Base-by-base conservation (phyloP, 176 grass and related monocot genomes). In the Raddia guianensis region DNA sequence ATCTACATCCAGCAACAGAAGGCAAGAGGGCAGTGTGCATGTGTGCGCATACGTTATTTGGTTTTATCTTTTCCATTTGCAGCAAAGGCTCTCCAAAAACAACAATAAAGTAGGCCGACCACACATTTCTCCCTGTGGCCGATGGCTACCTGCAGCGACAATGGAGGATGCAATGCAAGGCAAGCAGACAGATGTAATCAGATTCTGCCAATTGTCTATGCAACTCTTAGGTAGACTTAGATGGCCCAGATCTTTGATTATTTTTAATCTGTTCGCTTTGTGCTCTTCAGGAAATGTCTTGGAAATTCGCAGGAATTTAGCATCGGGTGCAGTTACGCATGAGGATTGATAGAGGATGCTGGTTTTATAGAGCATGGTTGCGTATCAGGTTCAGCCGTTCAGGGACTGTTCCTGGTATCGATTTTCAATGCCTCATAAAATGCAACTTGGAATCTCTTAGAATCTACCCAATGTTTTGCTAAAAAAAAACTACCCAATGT, bases 11-110 rank as follows among this genome's bases (percentile, higher is more conserved):
- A 51, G 71, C 68, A 83, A 35, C 65, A 81, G 77, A 85, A 70
- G 58, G 58, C 5, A 45, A 82, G 78, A 21, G 52, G 77, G 77
- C 49, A 76, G 63, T 44, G 47, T 49, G 82, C 67, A 67, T 81
- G 72, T 71, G 77, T 68, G 37, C 16, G 65, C 54, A 63, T 3
- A 11, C 74, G 82, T 82, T 73, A 66, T 82, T 89, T 85, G 58
- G 82, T 77, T 89, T 77, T 77, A 85, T 89, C 43, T 86, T 86
- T 89, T 86, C 78, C 78, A 72, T 82, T 82, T 85, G 78, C 72
- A 77, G 83, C 82, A 89, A 86, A 85, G 78, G 33, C 73, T 66
- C 50, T 62, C 82, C 78, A 73, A 66, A 75, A 85, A 85, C 66
- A 85, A 66, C 34, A 68, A 82, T 66, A 85, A 89, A 89, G 87